Evolutionary conservation across 768 basidiomycete species (phyloP).

Genomic region (Obba rivulosa): DNA sequence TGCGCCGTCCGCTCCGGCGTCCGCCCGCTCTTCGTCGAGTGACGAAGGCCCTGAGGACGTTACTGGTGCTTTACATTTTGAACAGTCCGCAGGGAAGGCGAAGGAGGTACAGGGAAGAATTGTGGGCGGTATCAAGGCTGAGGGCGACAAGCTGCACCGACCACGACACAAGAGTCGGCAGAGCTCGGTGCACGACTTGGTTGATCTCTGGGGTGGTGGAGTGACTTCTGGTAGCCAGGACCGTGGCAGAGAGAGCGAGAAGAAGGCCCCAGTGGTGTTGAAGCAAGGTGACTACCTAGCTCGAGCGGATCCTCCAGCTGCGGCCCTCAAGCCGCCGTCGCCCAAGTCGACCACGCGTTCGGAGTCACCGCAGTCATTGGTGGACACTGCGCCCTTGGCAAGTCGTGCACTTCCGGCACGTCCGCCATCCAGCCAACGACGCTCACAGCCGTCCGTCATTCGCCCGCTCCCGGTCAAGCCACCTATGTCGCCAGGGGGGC

Average conservation of each 20-base stretch:
- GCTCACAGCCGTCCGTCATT: neutral
- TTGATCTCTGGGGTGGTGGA: constrained; percentile 71
- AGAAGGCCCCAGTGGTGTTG: constrained; percentile 7
- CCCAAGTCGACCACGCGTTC: constrained; percentile 9
- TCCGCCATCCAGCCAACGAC: constrained; percentile 21
- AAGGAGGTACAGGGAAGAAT: constrained; percentile 9
- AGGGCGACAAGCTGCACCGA: constrained; percentile 20
- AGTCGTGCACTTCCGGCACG: neutral
- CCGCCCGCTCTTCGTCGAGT: constrained; percentile 42
- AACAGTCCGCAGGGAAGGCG: constrained; percentile 10
- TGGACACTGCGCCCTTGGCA: neutral
- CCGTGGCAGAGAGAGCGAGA: constrained; percentile 33
- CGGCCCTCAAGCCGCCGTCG: constrained; percentile 12
- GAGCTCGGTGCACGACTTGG: constrained; percentile 79
- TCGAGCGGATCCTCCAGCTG: constrained; percentile 12
- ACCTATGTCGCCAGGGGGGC: constrained; percentile 20
- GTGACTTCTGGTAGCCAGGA: constrained; percentile 14
- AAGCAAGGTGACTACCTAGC: constrained; percentile 1
- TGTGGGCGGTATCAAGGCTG: neutral
- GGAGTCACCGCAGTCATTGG: constrained; percentile 12
- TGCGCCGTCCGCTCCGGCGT: constrained; percentile 18
- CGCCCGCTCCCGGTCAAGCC: constrained; percentile 14
- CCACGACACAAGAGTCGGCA: constrained; percentile 53
- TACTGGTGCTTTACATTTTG: constrained; percentile 20
- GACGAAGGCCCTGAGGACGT: constrained; percentile 51